These are phyloP conservation scores for Dactylellina leptospora DNA, from an alignment of 2,329 filamentous ascomycete genomes.

Conservation along the genomic window DNA sequence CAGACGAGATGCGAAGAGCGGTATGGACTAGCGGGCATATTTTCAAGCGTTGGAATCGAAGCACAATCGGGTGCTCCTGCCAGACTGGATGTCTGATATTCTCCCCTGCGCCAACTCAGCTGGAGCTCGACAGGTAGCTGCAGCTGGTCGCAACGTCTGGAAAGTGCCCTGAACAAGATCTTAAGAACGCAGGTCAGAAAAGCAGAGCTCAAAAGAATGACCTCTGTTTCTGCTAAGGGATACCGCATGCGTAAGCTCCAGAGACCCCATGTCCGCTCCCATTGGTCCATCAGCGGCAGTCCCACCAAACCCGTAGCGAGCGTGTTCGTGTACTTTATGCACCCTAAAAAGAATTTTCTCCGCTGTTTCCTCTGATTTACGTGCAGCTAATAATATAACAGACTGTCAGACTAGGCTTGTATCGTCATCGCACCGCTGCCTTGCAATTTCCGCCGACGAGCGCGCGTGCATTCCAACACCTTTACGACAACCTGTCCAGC, in stretches of 20 bases:
- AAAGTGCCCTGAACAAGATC: too few relatives aligned
- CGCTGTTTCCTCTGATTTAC: neutral
- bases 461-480: slow-evolving; percentile 3
- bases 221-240: too few relatives aligned
- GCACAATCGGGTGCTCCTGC: too few relatives aligned
- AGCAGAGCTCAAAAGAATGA: too few relatives aligned
- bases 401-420: neutral
- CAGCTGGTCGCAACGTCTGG: too few relatives aligned
- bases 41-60: too few relatives aligned
- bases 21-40: too few relatives aligned
- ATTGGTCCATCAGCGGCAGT: slow-evolving; percentile 9
- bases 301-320: slow-evolving; percentile 26
- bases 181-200: neutral
- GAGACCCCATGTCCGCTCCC: slow-evolving; percentile 22
- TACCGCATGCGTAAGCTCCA: slow-evolving; percentile 46
- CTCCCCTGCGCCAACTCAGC: too few relatives aligned
- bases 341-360: slow-evolving; percentile 37
- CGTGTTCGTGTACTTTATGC: slow-evolving; percentile 36
- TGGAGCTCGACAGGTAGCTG: too few relatives aligned
- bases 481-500: neutral
- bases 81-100: too few relatives aligned
- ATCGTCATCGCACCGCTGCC: neutral
- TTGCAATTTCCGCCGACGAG: slow-evolving; percentile 10
- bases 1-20: too few relatives aligned
- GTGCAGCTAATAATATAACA: neutral